Conservation (phyloP, 352 stramenopile genomes). For the Phytophthora citricola region DNA sequence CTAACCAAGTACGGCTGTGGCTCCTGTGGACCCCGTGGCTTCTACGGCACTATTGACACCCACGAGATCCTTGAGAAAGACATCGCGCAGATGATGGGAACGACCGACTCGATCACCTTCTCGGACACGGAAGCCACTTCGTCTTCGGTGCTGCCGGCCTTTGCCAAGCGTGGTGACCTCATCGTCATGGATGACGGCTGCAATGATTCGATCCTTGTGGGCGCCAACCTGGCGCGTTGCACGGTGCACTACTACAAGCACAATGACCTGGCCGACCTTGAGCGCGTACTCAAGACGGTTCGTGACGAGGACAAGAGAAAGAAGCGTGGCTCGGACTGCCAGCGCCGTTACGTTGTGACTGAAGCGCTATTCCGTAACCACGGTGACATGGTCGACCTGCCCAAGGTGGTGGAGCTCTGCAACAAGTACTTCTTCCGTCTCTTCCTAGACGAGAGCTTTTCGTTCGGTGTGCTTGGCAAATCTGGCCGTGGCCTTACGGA, state of each 20-base stretch:
- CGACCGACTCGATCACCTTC: constrained; percentile 96
- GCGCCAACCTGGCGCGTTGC: constrained; percentile 94
- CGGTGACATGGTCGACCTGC: constrained; percentile 95
- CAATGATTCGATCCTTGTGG: constrained; percentile 94
- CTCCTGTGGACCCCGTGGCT: constrained; percentile 97
- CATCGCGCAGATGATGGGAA: constrained; percentile 93
- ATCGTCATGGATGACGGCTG: constrained; percentile 96
- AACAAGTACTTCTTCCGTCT: constrained; percentile 87
- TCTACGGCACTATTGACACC: constrained; percentile 98
- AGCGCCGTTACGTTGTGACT: constrained; percentile 97
- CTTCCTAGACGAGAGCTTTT: constrained; percentile 92
- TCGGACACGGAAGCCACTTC: constrained; percentile 96
- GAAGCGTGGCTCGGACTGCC: constrained; percentile 75
- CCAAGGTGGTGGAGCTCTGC: constrained; percentile 94
- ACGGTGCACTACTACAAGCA: constrained; percentile 97
- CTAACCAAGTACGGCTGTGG: constrained; percentile 97
- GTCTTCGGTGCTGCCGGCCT: constrained; percentile 95
- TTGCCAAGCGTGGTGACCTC: constrained; percentile 97
- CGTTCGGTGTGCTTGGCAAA: constrained; percentile 96
- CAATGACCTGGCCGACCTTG: constrained; percentile 97
- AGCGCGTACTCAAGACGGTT: constrained; percentile 91
- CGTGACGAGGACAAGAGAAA: constrained; percentile 91
- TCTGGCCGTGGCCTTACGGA: constrained; percentile 86
- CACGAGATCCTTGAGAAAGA: constrained; percentile 92
- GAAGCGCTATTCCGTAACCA: constrained; percentile 98